Base-by-base conservation (phyloP, 331 rosid species). In the Pyrus hybrid region DNA sequence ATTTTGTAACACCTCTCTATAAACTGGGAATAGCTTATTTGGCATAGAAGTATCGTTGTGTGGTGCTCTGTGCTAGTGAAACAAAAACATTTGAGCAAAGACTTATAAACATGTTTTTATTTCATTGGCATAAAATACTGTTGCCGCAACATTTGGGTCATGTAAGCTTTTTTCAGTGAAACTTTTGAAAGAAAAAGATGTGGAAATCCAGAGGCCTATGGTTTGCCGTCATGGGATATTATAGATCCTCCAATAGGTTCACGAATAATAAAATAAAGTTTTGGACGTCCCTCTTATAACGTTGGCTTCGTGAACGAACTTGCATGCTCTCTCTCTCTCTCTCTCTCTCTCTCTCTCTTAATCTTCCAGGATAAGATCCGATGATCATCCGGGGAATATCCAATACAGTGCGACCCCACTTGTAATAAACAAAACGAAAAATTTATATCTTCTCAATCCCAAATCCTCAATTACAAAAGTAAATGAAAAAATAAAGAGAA, bases 321-420 rank as follows among this genome's bases (percentile, higher is more conserved):
- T 71, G 25, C 67, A 41, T 74, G 77, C 47, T n/a, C 9, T 32
- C 16, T 23, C 17, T 68, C 58, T 16, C 25, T 33, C 35, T 35
- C 47, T 37, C 54, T 56, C 13, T 47, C 16, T 7, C 2, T 53
- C 14, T 21, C 7, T 67, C 56, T 13, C 22, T n/a, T 22, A 60
- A 12, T 13, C 1, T 26, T 32, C 14, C 43, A 13, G 88, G 96
- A 88, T 81, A 90, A 88, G 91, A 88, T 80, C 21, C 1, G 35
- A 61, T 61, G 26, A n/a, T 29, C 61, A 9, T 49, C 82, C 56
- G 43, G 60, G 25, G 80, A 73, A 84, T 78, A 43, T 81, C 77
- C 17, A 23, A 83, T 61, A 25, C 67, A 56, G 23, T 69, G 51
- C 30, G 89, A 79, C 89, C 90, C 86, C 85, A 79, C 87, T 9